Conservation (phyloP, 495 filamentous ascomycete species). For the Aspergillus egyptiacus region DNA sequence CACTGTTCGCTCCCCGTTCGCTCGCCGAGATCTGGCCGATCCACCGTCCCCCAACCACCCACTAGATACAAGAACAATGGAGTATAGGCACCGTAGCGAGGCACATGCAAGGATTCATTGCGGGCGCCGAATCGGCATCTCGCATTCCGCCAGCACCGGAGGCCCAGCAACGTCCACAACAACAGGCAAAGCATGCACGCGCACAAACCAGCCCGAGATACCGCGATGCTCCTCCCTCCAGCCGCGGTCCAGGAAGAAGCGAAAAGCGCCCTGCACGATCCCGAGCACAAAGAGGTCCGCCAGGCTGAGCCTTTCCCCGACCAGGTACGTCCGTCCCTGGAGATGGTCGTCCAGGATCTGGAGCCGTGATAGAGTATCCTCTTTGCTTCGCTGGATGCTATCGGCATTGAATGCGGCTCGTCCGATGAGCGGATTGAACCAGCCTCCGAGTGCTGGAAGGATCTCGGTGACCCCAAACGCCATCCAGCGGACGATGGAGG, state of each 20-base stretch:
- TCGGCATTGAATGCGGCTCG: neutral
- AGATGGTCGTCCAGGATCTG: neutral
- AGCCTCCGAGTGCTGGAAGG: neutral
- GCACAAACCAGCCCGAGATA: neutral
- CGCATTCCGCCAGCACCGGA: neutral
- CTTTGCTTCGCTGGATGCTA: neutral
- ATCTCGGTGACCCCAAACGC: neutral
- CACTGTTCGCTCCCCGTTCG: neutral
- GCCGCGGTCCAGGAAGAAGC: neutral
- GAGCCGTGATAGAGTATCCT: neutral
- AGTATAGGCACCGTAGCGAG: too few relatives aligned
- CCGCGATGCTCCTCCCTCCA: neutral
- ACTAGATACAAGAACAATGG: too few relatives aligned
- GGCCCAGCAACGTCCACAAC: neutral
- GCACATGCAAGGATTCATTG: too few relatives aligned
- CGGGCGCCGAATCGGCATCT: neutral
- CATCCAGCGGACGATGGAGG: conserved; percentile 1
- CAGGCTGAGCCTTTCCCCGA: neutral
- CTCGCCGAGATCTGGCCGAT: neutral
- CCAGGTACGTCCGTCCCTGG: neutral
- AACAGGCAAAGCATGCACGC: neutral
- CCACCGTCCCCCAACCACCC: too few relatives aligned
- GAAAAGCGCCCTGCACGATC: neutral
- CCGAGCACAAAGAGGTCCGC: neutral
- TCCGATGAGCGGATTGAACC: conserved; percentile 4